These are phyloP conservation scores for Notholithocarpus densiflorus DNA, from an alignment of 306 rosid species.

Conservation along the genomic window DNA sequence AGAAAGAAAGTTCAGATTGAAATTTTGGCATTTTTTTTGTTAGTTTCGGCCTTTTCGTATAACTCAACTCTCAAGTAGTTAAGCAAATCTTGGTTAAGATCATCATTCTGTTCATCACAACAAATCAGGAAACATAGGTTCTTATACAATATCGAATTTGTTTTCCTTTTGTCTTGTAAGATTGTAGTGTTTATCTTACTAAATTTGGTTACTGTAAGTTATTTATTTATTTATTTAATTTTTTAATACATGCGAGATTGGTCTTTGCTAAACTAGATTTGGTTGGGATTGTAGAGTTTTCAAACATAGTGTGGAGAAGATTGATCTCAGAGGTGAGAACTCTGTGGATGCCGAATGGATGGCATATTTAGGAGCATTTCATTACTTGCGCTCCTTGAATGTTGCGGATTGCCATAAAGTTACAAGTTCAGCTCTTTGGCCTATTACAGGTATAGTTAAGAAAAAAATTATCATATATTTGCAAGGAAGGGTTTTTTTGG, in stretches of 20 bases:
- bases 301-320: slow-evolving; percentile 64
- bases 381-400: slow-evolving; percentile 49
- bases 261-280: slow-evolving; percentile 6
- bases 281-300: slow-evolving; percentile 44
- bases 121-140: background rate
- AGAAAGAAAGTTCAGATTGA: background rate
- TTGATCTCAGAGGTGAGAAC: slow-evolving; percentile 53
- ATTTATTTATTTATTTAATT: background rate
- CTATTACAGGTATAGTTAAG: slow-evolving; percentile 54
- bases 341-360: slow-evolving; percentile 85
- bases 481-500: background rate
- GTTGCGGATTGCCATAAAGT: slow-evolving; percentile 62
- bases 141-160: background rate
- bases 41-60: background rate
- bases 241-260: background rate
- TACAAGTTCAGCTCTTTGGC: slow-evolving; percentile 70
- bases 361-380: slow-evolving; percentile 88
- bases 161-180: background rate
- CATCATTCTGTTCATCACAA: background rate
- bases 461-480: background rate
- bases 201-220: background rate
- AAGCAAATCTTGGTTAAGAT: background rate
- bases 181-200: background rate
- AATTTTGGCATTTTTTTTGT: background rate
- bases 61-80: background rate